Evolutionary conservation across 2,329 filamentous ascomycete genomes (phyloP).

Genomic region (Tolypocladium amazonense): DNA sequence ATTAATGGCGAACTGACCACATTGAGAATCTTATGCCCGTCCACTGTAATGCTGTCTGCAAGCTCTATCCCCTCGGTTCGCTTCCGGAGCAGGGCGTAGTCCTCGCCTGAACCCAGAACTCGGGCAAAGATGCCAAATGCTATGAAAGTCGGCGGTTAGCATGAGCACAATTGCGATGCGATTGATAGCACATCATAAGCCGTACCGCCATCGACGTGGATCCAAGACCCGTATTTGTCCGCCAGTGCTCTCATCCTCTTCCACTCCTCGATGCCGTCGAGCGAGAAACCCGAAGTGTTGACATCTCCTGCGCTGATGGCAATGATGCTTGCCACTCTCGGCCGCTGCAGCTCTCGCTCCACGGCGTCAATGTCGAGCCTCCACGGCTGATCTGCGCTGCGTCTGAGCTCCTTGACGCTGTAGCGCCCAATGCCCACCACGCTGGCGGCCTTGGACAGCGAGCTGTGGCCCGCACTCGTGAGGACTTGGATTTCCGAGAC

Average conservation of each 20-base stretch:
- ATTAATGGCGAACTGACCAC: constrained; percentile 42
- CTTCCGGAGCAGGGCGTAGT: constrained; percentile 43
- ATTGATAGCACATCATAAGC: background rate
- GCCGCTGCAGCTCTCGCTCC: constrained; percentile 43
- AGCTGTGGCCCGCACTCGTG: constrained; percentile 76
- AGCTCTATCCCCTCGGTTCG: constrained; percentile 59
- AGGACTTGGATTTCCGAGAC: constrained; percentile 64
- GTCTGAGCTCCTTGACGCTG: constrained; percentile 51
- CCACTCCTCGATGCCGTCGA: constrained; percentile 48
- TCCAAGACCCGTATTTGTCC: constrained; percentile 66
- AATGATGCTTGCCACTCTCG: constrained; percentile 59
- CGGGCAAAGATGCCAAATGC: constrained; percentile 81
- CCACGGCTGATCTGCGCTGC: constrained; percentile 47
- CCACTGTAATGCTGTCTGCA: constrained; percentile 77
- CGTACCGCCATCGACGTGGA: constrained; percentile 74
- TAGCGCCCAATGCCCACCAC: constrained; percentile 67
- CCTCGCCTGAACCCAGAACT: constrained; percentile 42
- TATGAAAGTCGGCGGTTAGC: constrained; percentile 7
- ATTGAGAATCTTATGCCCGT: constrained; percentile 88
- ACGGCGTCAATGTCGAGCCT: constrained; percentile 57
- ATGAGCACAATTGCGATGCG: background rate
- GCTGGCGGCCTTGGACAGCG: constrained; percentile 71
- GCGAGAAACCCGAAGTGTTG: constrained; percentile 74
- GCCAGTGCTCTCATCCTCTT: constrained; percentile 55
- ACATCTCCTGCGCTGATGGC: constrained; percentile 80